Evolutionary conservation across 345 rosid species (phyloP), one percentile per base, ranked within the genome.

Genomic region (Geranium brycei): DNA sequence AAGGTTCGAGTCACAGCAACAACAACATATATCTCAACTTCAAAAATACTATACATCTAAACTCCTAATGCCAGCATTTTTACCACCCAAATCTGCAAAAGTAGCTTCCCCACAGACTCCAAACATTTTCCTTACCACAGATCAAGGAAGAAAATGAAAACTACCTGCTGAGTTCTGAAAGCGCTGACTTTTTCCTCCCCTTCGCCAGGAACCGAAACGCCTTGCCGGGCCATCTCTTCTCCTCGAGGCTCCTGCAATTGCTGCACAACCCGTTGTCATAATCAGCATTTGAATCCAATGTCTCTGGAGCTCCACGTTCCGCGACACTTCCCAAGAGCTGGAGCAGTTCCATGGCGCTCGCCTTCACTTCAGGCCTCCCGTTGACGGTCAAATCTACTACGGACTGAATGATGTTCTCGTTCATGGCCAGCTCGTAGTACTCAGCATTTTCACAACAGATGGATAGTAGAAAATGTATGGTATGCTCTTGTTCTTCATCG

Each of bases 401-500:
- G 1, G 53, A 47, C 10, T 7, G 14, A 0, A 47, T 11, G 53
- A 8, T 11, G 14, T 47, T 47, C 15, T 13, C 53, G 11, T 13
- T 8, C 13, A 47, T 47, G 53, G 11, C 53, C 14, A 8, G 3
- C 11, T 47, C 53, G 15, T 15, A 11, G 53, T 47, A 47, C 53
- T 13, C 13, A 10, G 53, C 7, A 10, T 8, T 8, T 7, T 47
- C 41, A 35, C 41, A 4, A 13, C 53, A 47, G 53, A 47, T 10
- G 13, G 14, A 47, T 10, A 47, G 53, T 2, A 47, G 13, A 11
- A 47, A 10, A 47, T 47, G 13, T 13, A 47, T 2, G 11, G 53
- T 59, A 53, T 60, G 64, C 63, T 73, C 79, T 66, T 77, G 79
- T 10, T 75, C 76, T 63, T 64, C 66, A 47, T 35, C 17, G 2